Conservation (phyloP, 441 rosid species). For the Rhodomyrtus psidioides region DNA sequence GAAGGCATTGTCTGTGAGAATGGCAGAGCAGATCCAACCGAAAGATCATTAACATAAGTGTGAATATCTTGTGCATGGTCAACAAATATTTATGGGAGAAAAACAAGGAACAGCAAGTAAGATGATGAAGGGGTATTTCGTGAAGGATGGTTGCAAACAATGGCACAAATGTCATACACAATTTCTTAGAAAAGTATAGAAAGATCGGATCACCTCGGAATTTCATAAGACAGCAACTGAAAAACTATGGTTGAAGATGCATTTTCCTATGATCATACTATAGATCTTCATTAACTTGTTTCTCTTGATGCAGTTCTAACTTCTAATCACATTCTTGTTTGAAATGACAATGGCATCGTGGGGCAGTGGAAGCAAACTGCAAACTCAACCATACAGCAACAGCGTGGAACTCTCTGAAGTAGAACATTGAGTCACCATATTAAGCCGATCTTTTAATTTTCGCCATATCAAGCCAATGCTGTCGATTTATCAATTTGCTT, state of each 20-base stretch:
- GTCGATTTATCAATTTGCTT: not conserved
- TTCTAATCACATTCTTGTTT: not conserved
- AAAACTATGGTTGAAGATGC: not conserved
- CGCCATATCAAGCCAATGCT: not conserved
- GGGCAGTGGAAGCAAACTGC: not conserved
- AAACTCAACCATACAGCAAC: not conserved
- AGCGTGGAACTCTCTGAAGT: not conserved
- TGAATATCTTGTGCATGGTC: not conserved
- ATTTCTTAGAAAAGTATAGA: not conserved
- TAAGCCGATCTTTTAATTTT: not conserved
- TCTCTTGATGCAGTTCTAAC: not conserved
- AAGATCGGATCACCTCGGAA: not conserved
- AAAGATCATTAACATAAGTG: not conserved
- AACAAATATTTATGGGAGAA: not conserved
- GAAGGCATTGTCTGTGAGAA: conserved; percentile 21
- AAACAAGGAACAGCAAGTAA: not conserved
- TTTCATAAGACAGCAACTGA: not conserved
- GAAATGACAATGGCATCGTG: not conserved
- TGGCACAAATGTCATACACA: not conserved
- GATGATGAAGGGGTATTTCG: not conserved
- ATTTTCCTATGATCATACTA: not conserved
- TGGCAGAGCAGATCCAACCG: not conserved
- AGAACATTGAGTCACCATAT: not conserved
- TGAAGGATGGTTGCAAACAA: not conserved
- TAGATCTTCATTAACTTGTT: not conserved